phyloP scores from a whole-genome alignment of 345 rosid species.

The Murraya koenigii region DNA sequence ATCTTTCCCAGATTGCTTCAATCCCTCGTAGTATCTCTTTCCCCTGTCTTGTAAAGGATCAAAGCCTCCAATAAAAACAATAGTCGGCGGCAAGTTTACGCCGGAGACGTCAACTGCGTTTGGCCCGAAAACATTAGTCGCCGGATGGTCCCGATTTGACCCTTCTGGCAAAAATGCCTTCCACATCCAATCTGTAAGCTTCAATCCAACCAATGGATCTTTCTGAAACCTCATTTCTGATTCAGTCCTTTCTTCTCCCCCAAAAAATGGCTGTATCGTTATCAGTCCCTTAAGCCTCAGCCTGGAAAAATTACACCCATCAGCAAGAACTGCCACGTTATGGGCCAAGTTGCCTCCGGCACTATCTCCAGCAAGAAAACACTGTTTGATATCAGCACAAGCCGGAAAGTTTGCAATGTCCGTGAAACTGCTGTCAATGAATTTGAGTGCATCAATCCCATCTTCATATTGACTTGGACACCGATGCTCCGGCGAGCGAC shows the following conservation, averaged over 20 bases:
- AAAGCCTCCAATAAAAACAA: constrained; percentile 9
- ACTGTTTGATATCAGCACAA: neutral
- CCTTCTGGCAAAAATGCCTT: constrained; percentile 17
- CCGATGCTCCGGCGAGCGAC: constrained; percentile 24
- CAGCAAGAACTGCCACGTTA: constrained; percentile 20
- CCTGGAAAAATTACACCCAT: neutral
- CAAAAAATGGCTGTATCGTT: constrained; percentile 28
- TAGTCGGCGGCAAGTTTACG: constrained; percentile 3
- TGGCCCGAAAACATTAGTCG: neutral
- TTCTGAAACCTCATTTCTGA: constrained; percentile 12
- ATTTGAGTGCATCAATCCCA: neutral
- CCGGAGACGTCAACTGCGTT: neutral
- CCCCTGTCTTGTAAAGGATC: constrained; percentile 32
- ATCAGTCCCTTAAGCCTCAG: constrained; percentile 18
- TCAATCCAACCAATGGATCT: neutral
- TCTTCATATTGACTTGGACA: constrained; percentile 29
- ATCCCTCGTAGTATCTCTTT: constrained; percentile 25
- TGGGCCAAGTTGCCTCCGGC: constrained; percentile 35
- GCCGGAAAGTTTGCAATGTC: neutral
- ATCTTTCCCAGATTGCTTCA: constrained; percentile 24
- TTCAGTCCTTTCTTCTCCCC: constrained; percentile 24
- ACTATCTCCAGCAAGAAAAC: constrained; percentile 30
- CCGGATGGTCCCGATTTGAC: constrained; percentile 13
- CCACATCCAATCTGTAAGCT: constrained; percentile 11
- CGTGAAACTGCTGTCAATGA: neutral